Percentiles rank a stretch among this genome's conserved stretches.
Evolutionary conservation across 2,329 filamentous ascomycete species (phyloP).

Genomic region (Pyrenochaeta sp.): DNA sequence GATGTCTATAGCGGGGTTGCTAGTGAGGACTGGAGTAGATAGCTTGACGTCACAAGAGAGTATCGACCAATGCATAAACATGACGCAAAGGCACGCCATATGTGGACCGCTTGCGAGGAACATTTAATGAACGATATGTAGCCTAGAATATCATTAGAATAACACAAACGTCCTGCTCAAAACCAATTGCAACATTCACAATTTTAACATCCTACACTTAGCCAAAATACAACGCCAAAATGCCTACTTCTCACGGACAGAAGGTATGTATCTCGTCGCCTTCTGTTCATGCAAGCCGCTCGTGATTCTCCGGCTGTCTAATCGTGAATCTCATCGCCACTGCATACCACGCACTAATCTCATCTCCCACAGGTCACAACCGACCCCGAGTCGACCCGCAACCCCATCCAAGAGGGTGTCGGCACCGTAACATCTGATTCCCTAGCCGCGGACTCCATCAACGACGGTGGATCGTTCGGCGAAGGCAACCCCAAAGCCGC

Average conservation of each 20-base stretch:
- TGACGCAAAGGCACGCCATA: constrained; percentile 25
- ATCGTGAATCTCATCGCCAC: not conserved
- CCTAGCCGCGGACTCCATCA: constrained; percentile 76
- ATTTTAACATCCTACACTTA: not conserved
- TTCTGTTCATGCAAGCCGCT: not conserved
- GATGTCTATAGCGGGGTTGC: not conserved
- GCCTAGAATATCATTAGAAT: not conserved
- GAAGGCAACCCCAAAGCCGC: constrained; percentile 65
- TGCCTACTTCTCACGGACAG: constrained; percentile 24
- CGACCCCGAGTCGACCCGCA: constrained; percentile 59
- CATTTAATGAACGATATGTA: not conserved
- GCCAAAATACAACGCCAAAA: not conserved
- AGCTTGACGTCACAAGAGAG: constrained; percentile 22
- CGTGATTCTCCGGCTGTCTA: not conserved
- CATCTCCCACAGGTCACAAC: constrained; percentile 51
- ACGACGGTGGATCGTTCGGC: constrained; percentile 67
- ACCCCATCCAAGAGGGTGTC: constrained; percentile 65
- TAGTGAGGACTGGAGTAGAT: constrained; percentile 6
- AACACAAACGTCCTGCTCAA: not conserved
- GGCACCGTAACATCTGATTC: constrained; percentile 74
- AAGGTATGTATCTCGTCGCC: constrained; percentile 20
- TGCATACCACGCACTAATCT: constrained; percentile 9
- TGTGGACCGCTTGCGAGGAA: constrained; percentile 6
- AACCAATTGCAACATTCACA: not conserved
- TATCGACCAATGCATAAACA: constrained; percentile 5